Evolutionary conservation across 192 early-diverging fungal species (phyloP).

Genomic region (Umbelopsis sp.): DNA sequence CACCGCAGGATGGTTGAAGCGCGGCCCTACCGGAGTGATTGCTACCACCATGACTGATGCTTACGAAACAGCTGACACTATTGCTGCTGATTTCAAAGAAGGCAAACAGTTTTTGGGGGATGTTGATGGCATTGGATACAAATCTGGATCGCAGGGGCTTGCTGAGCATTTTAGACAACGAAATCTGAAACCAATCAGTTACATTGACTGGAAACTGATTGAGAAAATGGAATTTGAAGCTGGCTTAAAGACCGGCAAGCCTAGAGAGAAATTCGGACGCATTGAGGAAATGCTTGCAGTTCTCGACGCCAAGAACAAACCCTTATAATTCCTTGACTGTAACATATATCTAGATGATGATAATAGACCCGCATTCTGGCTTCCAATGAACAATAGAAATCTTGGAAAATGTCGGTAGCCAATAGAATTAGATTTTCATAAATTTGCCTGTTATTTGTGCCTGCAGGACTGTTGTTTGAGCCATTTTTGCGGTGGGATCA

Average conservation of each 20-base stretch:
- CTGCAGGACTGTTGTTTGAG: conserved; percentile 13
- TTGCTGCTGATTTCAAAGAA: conserved; percentile 62
- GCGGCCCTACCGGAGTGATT: conserved; percentile 92
- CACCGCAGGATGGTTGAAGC: conserved; percentile 93
- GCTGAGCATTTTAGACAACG: conserved; percentile 39
- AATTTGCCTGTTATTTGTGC: not conserved
- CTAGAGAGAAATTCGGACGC: conserved; percentile 77
- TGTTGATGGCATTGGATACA: conserved; percentile 4
- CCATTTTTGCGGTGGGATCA: conserved; percentile 23
- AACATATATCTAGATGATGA: not conserved
- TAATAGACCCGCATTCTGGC: not conserved
- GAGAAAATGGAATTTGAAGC: conserved; percentile 71
- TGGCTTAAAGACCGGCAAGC: conserved; percentile 71
- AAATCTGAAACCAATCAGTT: conserved; percentile 57
- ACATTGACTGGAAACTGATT: conserved; percentile 82
- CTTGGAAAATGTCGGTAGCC: conserved; percentile 18
- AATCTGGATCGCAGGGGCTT: conserved; percentile 33
- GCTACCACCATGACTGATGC: conserved; percentile 94
- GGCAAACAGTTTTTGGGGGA: conserved; percentile 46
- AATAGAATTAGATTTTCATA: conserved; percentile 17
- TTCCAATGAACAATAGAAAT: not conserved
- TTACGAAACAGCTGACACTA: conserved; percentile 83
- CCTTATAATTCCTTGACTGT: too few relatives aligned
- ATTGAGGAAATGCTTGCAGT: conserved; percentile 64
- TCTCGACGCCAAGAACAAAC: not conserved